phyloP scores from a whole-genome alignment of 441 rosid genomes.

The Populus trichocarpa region DNA sequence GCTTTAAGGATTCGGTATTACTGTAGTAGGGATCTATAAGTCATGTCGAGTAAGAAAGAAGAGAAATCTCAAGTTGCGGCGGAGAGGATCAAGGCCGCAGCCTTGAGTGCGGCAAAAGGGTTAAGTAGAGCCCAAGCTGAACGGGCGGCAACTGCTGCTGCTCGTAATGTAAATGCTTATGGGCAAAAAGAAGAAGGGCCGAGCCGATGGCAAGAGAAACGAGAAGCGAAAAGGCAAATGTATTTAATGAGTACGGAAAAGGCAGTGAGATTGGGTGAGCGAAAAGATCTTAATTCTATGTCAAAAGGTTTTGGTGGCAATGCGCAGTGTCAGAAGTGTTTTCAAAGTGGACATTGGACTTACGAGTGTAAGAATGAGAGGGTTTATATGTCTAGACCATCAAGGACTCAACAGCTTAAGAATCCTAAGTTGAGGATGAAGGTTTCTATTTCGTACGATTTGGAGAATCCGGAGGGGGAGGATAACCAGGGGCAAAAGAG shows the following conservation, averaged over 20 bases:
- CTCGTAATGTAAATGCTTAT: constrained; percentile 89
- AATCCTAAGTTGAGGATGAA: constrained; percentile 75
- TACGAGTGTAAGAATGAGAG: constrained; percentile 91
- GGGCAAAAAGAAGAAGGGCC: constrained; percentile 99
- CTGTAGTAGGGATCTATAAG: constrained; percentile 6
- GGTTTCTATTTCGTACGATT: constrained; percentile 49
- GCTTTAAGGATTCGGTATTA: neutral
- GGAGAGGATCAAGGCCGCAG: constrained; percentile 86
- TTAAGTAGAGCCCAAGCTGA: constrained; percentile 97
- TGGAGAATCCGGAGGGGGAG: constrained; percentile 46
- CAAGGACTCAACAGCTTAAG: constrained; percentile 90
- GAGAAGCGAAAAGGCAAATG: constrained; percentile 97
- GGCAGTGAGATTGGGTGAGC: constrained; percentile 83
- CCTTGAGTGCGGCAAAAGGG: constrained; percentile 82
- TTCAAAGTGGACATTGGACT: constrained; percentile 90
- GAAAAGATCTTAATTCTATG: constrained; percentile 68
- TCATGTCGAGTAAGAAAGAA: constrained; percentile 77
- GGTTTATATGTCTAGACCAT: constrained; percentile 85
- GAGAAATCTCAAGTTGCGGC: constrained; percentile 88
- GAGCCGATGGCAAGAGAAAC: constrained; percentile 96
- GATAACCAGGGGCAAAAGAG: constrained; percentile 45
- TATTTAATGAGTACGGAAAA: constrained; percentile 97
- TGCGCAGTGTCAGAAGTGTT: constrained; percentile 90
- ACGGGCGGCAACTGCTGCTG: constrained; percentile 88
- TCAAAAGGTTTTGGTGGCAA: constrained; percentile 37